These are phyloP conservation scores for Colletotrichum sp. DNA, from an alignment of 2,329 filamentous ascomycete species.

Conservation along the genomic window DNA sequence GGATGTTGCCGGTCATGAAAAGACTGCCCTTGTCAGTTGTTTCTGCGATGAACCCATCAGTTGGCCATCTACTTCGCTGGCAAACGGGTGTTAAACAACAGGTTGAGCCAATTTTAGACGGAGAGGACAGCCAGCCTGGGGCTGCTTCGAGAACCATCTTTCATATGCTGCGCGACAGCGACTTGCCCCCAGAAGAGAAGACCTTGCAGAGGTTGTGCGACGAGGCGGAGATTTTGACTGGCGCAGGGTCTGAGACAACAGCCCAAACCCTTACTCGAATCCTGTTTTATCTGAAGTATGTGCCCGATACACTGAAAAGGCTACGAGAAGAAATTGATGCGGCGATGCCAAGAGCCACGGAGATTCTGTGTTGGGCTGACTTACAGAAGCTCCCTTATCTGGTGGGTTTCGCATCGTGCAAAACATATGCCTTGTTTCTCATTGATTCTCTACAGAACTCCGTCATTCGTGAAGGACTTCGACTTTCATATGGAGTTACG, in stretches of 20 bases:
- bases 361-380: not conserved
- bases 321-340: constrained; percentile 32
- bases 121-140: not conserved
- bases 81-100: not conserved
- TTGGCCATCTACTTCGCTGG: not conserved
- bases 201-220: constrained; percentile 22
- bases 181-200: constrained; percentile 20
- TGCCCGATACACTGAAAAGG: constrained; percentile 28
- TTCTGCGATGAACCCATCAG: not conserved
- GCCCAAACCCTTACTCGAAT: constrained; percentile 39
- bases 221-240: constrained; percentile 41
- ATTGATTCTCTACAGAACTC: not conserved
- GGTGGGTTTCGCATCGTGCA: too few species aligned
- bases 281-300: constrained; percentile 32
- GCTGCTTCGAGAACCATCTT: not conserved
- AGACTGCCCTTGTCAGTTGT: not conserved
- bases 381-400: constrained; percentile 14
- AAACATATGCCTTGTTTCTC: too few species aligned
- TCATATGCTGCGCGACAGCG: not conserved
- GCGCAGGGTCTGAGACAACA: constrained; percentile 46
- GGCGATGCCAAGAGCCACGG: constrained; percentile 26
- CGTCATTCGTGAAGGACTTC: constrained; percentile 9
- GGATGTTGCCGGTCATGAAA: not conserved
- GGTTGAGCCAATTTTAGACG: not conserved
- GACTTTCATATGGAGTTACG: constrained; percentile 19